A percentile compares a stretch with the other conserved stretches of the same genome.
These are phyloP conservation scores for Chiua virens DNA, from an alignment of 768 basidiomycete genomes.

Conservation along the genomic window DNA sequence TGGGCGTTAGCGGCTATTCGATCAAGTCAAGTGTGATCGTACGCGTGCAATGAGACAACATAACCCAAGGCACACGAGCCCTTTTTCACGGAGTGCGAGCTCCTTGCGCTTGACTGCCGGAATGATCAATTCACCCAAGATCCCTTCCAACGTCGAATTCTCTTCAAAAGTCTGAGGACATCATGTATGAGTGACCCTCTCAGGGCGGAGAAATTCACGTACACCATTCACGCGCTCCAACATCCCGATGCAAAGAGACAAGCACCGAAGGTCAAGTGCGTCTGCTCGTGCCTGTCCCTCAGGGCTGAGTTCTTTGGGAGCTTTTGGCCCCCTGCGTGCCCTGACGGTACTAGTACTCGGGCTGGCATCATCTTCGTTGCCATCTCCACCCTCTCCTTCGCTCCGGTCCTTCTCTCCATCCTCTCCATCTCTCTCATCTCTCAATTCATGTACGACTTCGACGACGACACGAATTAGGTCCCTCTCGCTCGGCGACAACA, in stretches of 20 bases:
- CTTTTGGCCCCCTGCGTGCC: conserved; percentile 18
- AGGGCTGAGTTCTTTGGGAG: conserved; percentile 45
- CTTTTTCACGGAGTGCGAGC: conserved; percentile 60
- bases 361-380: conserved; percentile 2
- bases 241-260: conserved; percentile 78
- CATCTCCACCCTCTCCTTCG: conserved; percentile 27
- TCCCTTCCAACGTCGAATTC: conserved; percentile 68
- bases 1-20: background rate
- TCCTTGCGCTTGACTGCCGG: conserved; percentile 91
- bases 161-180: conserved; percentile 52
- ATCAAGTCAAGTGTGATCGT: background rate
- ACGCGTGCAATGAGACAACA: conserved; percentile 72
- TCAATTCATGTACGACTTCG: conserved; percentile 80
- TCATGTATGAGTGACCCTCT: background rate
- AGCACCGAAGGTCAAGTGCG: conserved; percentile 68
- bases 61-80: conserved; percentile 66
- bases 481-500: conserved; percentile 68
- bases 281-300: conserved; percentile 62
- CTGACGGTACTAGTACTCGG: background rate
- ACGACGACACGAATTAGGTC: conserved; percentile 89
- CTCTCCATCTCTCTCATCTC: conserved; percentile 45
- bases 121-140: conserved; percentile 79
- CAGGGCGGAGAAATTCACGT: conserved; percentile 24
- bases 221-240: conserved; percentile 86
- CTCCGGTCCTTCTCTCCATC: conserved; percentile 30